Base-by-base conservation (phyloP, 2,329 filamentous ascomycete species). In the Biscogniauxia marginata region DNA sequence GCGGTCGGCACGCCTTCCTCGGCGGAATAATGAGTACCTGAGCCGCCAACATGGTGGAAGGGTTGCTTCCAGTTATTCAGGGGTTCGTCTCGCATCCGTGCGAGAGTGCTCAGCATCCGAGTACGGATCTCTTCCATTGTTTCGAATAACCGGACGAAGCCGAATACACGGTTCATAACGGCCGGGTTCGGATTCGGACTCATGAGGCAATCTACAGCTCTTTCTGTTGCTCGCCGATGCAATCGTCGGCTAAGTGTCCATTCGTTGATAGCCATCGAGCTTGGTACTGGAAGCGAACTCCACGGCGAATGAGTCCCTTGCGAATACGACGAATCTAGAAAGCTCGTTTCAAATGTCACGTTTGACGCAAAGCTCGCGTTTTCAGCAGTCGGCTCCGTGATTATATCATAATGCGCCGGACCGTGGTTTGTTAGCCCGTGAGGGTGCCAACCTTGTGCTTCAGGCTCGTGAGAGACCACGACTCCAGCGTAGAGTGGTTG, bases 231-330 rank as follows among this genome's bases (percentile, higher is more conserved):
- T 52, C 78, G 78, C 45, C 90, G 83, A 49, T 90, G 88, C 4
- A 96, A 75, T 4, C 88, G 81, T 7, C 89, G 84, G 9, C 85
- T 85, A 63, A 96, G 93, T 1, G 81, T 86, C 1, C 77, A 74
- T 69, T 93, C 89, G 22, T 84, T 77, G 55, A 82, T 80, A 8
- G 84, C 79, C 67, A 87, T 86, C 0, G 84, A 85, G 20, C 70
- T 74, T 0, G 83, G 81, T 1, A 75, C 60, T 1, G 76, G 72
- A 16, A 81, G 68, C 0, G 71, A 61, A 6, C 69, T 67, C 43
- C 74, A 75, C 2, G 71, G 66, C 7, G 69, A 69, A 52, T 63
- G 70, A 56, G 53, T 67, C 58, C 62, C 70, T 16, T 65, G 71
- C 57, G 52, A 52, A 53, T 63, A 20, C 52, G 53, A 59, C 54